phyloP scores from a whole-genome alignment of 2,329 filamentous ascomycete species.

The Alternaria burnsii region DNA sequence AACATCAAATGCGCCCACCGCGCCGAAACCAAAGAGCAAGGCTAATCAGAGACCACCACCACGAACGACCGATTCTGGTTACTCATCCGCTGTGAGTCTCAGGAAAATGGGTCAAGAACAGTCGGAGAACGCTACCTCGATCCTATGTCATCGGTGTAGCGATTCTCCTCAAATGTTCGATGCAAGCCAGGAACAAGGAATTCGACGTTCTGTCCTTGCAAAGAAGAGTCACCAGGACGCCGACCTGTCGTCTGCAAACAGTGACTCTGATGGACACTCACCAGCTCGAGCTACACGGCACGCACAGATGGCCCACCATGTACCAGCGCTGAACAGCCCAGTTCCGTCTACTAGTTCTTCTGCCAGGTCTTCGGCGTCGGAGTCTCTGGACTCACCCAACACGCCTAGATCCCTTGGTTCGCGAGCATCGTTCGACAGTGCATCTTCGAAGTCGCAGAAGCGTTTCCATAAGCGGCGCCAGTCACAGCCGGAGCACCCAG shows the following conservation, averaged over 20 bases:
- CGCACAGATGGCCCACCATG: conserved; percentile 7
- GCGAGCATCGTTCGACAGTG: conserved; percentile 29
- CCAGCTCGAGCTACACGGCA: conserved; percentile 8
- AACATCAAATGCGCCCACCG: conserved; percentile 11
- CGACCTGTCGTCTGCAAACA: background rate
- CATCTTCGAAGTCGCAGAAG: conserved; percentile 27
- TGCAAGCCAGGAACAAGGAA: background rate
- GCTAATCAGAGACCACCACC: conserved; percentile 33
- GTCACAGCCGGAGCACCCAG: conserved; percentile 36
- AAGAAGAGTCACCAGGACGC: background rate
- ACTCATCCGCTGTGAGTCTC: conserved; percentile 51
- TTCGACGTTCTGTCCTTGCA: background rate
- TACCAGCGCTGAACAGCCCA: conserved; percentile 22
- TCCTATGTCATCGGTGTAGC: conserved; percentile 13
- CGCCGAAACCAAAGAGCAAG: conserved; percentile 15
- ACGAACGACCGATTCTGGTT: conserved; percentile 50
- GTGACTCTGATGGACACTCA: background rate
- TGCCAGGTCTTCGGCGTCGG: conserved; percentile 16
- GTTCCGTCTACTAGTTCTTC: conserved; percentile 17
- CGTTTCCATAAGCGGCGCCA: conserved; percentile 45
- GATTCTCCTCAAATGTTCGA: conserved; percentile 9
- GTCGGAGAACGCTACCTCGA: conserved; percentile 17
- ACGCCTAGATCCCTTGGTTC: conserved; percentile 35
- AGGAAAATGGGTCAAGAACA: conserved; percentile 16
- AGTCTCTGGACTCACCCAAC: conserved; percentile 25